Evolutionary conservation across 177 flowering plant species (phyloP).

Genomic region (Vitis hybrid): DNA sequence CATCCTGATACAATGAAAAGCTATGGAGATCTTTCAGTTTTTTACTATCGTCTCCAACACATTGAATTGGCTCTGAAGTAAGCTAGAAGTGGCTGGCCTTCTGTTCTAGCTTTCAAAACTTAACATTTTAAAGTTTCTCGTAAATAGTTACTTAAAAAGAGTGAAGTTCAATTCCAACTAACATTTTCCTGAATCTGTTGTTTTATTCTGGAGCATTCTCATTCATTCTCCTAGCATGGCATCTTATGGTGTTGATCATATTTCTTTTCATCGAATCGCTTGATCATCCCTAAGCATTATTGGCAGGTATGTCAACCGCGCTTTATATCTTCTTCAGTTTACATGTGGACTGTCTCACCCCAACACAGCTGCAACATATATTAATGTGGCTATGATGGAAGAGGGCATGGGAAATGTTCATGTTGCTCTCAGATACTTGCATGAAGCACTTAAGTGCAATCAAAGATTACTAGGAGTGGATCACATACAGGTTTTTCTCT

Average conservation of each 20-base stretch:
- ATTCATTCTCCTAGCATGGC: background rate
- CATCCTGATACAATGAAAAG: slow-evolving; percentile 98
- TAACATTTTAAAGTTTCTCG: background rate
- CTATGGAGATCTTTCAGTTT: slow-evolving; percentile 96
- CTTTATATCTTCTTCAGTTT: slow-evolving; percentile 88
- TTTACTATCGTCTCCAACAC: slow-evolving; percentile 91
- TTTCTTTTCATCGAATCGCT: background rate
- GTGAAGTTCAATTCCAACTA: background rate
- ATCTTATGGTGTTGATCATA: background rate
- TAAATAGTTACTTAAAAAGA: background rate
- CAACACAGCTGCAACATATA: slow-evolving; percentile 94
- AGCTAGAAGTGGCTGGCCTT: slow-evolving; percentile 23
- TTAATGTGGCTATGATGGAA: slow-evolving; percentile 99
- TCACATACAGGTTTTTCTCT: slow-evolving; percentile 78
- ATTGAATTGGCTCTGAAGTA: slow-evolving; percentile 90
- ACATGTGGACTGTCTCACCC: slow-evolving; percentile 95
- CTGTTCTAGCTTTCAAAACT: background rate
- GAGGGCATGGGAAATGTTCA: slow-evolving; percentile 96
- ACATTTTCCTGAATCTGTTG: background rate
- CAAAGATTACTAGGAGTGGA: slow-evolving; percentile 81
- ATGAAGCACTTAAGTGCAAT: slow-evolving; percentile 96
- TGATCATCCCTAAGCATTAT: slow-evolving; percentile 1
- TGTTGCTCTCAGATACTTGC: slow-evolving; percentile 91
- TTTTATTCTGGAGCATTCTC: background rate
- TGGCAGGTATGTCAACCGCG: slow-evolving; percentile 89